These are phyloP conservation scores for Naganishia liquefaciens DNA, from an alignment of 1,284 basidiomycete genomes.

Conservation along the genomic window DNA sequence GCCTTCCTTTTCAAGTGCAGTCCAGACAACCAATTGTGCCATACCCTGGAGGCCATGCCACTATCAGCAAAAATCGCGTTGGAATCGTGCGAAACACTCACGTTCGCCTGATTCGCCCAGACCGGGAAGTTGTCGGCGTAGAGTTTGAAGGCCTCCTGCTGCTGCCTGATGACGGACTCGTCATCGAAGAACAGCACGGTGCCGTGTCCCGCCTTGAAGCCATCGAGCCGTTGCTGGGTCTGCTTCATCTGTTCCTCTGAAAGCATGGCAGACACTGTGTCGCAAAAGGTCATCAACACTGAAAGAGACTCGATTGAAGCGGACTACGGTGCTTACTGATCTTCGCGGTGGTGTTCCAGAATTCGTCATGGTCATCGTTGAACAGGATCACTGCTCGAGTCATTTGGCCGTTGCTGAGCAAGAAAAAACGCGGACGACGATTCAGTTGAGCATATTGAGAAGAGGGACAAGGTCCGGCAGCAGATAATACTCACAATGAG, in stretches of 20 bases:
- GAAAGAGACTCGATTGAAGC: too few relatives aligned
- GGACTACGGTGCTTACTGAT: conserved; percentile 42
- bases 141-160: conserved; percentile 52
- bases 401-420: conserved; percentile 54
- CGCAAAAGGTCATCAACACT: neutral
- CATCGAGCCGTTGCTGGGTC: conserved; percentile 42
- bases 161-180: conserved; percentile 33
- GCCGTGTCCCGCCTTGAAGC: conserved; percentile 54
- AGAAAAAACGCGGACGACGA: neutral
- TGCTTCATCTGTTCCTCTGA: conserved; percentile 34
- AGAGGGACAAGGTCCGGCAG: neutral
- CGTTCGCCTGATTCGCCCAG: conserved; percentile 29
- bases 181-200: conserved; percentile 58
- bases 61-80: neutral
- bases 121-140: conserved; percentile 53
- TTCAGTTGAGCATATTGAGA: neutral
- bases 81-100: neutral
- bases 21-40: conserved; percentile 56
- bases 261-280: conserved; percentile 19
- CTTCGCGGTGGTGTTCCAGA: conserved; percentile 53
- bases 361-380: conserved; percentile 52
- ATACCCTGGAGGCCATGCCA: conserved; percentile 33
- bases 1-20: conserved; percentile 55
- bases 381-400: conserved; percentile 55
- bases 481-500: conserved; percentile 37